Percentiles rank a stretch among this genome's conserved stretches.
Evolutionary conservation across 257 asterid genomes (phyloP).

Genomic region (Przewalskia tangutica): DNA sequence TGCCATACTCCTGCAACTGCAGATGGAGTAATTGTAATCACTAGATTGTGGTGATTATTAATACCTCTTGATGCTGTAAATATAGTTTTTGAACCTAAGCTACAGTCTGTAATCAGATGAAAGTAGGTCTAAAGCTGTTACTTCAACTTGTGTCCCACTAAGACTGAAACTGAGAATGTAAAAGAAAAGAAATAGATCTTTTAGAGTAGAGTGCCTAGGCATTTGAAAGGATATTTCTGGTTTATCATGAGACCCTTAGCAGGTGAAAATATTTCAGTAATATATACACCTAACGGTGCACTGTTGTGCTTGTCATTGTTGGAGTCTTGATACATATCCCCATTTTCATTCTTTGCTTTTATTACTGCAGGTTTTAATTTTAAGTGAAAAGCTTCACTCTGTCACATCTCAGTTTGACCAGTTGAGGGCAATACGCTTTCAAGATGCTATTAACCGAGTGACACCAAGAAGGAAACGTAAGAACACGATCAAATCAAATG

Average conservation of each 20-base stretch:
- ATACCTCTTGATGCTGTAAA: background rate
- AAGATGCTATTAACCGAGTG: slow-evolving; percentile 75
- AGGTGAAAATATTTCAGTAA: background rate
- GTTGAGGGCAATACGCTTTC: slow-evolving; percentile 92
- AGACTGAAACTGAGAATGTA: background rate
- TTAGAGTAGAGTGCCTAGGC: background rate
- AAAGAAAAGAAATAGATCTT: background rate
- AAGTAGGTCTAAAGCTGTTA: background rate
- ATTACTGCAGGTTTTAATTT: slow-evolving; percentile 60
- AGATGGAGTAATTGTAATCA: background rate
- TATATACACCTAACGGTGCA: background rate
- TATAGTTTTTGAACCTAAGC: background rate
- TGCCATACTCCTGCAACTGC: background rate
- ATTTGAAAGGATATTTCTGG: background rate
- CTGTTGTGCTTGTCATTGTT: background rate
- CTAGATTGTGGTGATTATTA: background rate
- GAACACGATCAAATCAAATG: slow-evolving; percentile 16
- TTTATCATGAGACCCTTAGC: background rate
- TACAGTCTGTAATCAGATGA: background rate
- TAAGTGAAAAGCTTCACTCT: slow-evolving; percentile 80
- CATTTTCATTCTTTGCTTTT: background rate
- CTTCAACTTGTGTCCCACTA: background rate
- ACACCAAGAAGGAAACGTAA: slow-evolving; percentile 69
- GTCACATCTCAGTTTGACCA: slow-evolving; percentile 85
- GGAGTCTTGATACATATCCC: background rate